These are phyloP conservation scores for Pseudotulostoma volvatum DNA, from an alignment of 495 filamentous ascomycete genomes.

Conservation along the genomic window DNA sequence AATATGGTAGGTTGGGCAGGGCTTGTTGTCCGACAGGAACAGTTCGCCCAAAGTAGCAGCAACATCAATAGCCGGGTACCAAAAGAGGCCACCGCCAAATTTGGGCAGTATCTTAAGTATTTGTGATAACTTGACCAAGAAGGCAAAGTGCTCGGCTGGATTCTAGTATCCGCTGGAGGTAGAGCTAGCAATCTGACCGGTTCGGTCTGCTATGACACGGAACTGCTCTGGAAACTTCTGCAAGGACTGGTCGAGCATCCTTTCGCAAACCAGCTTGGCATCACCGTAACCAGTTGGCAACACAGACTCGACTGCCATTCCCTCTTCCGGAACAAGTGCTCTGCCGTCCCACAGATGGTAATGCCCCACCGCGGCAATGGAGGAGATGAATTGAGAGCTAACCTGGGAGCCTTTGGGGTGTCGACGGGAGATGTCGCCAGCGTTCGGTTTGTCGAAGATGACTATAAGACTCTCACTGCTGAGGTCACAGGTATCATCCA, in stretches of 20 bases:
- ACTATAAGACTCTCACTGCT: constrained; percentile 31
- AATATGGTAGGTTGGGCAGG: constrained; percentile 36
- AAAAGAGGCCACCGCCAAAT: constrained; percentile 25
- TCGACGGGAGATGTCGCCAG: constrained; percentile 11
- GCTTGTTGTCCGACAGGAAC: constrained; percentile 9
- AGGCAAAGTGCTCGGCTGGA: constrained; percentile 28
- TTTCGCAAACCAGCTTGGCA: constrained; percentile 35
- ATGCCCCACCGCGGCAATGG: constrained; percentile 32
- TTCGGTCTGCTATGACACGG: constrained; percentile 26
- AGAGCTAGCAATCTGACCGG: constrained; percentile 36
- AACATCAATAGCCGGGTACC: constrained; percentile 33
- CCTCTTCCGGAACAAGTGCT: constrained; percentile 15
- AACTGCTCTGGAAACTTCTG: constrained; percentile 25
- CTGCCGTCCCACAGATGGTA: constrained; percentile 18
- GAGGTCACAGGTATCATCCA: constrained; percentile 29
- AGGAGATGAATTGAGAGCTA: constrained; percentile 38
- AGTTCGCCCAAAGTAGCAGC: constrained; percentile 25
- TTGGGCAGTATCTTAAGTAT: constrained; percentile 27
- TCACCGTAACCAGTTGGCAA: constrained; percentile 33
- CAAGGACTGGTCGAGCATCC: constrained; percentile 32
- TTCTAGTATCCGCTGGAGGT: constrained; percentile 37
- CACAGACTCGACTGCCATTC: constrained; percentile 15
- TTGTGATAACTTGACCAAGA: constrained; percentile 36
- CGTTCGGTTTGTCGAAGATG: constrained; percentile 31
- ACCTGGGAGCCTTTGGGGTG: constrained; percentile 11